These are phyloP conservation scores for Lactuca saligna DNA, from an alignment of 129 eudicot species.

Conservation along the genomic window DNA sequence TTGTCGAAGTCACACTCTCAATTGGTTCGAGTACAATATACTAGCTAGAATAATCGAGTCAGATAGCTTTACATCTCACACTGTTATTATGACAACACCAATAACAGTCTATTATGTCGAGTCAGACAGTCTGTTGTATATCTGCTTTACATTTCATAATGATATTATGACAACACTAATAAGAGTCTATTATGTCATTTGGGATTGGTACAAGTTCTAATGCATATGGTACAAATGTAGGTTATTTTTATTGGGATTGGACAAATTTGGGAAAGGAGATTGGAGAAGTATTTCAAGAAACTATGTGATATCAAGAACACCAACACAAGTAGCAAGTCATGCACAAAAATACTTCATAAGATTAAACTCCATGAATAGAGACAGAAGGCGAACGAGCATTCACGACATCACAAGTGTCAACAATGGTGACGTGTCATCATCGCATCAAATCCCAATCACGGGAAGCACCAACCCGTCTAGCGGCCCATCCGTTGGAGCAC, in stretches of 20 bases:
- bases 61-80: no score
- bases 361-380: constrained; percentile 80
- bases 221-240: constrained; percentile 41
- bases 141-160: no score
- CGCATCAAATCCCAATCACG: constrained; percentile 73
- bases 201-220: constrained; percentile 18
- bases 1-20: not conserved
- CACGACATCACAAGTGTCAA: constrained; percentile 88
- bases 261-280: constrained; percentile 95
- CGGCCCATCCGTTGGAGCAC: constrained; percentile 39
- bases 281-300: constrained; percentile 98
- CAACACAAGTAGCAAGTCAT: constrained; percentile 97
- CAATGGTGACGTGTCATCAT: constrained; percentile 58
- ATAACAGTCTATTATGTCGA: no score
- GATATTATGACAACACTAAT: no score
- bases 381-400: constrained; percentile 85
- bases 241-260: constrained; percentile 82
- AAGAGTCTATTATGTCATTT: not conserved
- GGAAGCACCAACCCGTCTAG: constrained; percentile 47
- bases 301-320: constrained; percentile 88
- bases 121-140: no score
- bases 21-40: not conserved
- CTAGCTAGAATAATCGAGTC: no score
- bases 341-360: constrained; percentile 93
- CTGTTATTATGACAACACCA: no score